Evolutionary conservation across 371 early-diverging fungal species (phyloP).

Genomic region (Nematocida ironsii): DNA sequence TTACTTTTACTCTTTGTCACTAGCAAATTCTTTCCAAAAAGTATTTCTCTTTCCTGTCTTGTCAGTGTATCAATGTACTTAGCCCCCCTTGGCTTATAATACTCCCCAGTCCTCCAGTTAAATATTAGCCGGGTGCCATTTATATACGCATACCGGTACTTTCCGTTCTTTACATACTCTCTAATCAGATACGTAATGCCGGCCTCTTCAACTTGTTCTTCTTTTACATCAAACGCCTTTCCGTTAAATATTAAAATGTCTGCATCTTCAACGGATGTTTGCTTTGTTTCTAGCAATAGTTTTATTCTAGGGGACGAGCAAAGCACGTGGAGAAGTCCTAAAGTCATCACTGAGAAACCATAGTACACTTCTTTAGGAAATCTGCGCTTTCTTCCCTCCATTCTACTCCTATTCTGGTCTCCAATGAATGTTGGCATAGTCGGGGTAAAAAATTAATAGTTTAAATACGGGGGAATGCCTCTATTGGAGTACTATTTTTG

Average conservation of each 20-base stretch:
- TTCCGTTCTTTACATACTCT: slow-evolving; percentile 35
- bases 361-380: slow-evolving; percentile 73
- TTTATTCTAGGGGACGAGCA: slow-evolving; percentile 50
- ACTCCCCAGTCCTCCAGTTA: slow-evolving; percentile 23
- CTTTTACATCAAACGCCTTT: slow-evolving; percentile 28
- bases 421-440: slow-evolving; percentile 21
- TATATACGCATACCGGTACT: slow-evolving; percentile 21
- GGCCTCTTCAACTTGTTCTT: slow-evolving; percentile 39
- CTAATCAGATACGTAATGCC: slow-evolving; percentile 31
- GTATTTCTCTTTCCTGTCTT: slow-evolving; percentile 57
- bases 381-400: slow-evolving; percentile 71
- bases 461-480: not conserved
- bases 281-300: slow-evolving; percentile 41
- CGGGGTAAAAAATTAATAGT: slow-evolving; percentile 56
- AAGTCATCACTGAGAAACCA: slow-evolving; percentile 45
- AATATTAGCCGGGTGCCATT: slow-evolving; percentile 15
- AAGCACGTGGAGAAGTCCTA: slow-evolving; percentile 63
- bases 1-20: slow-evolving; percentile 8
- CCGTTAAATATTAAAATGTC: slow-evolving; percentile 42
- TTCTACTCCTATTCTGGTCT: slow-evolving; percentile 7
- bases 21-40: slow-evolving; percentile 65
- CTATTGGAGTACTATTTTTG: not conserved
- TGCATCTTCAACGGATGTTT: slow-evolving; percentile 30
- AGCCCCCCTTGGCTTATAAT: slow-evolving; percentile 5
- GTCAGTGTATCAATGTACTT: slow-evolving; percentile 15